Evolutionary conservation across 2,329 filamentous ascomycete species (phyloP), one percentile per base, ranked within the genome.

Genomic region (Rhynchosporium secalis): DNA sequence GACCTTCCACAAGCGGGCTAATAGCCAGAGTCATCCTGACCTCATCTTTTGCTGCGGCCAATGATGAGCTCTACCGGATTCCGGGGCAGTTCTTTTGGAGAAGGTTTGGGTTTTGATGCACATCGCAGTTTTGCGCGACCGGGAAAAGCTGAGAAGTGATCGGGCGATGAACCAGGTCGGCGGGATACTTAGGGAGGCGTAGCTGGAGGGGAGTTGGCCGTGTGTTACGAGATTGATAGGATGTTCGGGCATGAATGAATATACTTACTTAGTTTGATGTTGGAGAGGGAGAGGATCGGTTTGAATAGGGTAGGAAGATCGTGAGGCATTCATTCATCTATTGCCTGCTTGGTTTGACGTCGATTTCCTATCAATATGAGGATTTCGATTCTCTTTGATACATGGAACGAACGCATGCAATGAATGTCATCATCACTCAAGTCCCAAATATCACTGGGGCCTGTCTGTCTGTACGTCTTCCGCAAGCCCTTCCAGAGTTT

Each of bases 111-210:
- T 60, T 63, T 62, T 63, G 64, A 47, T 54, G 64, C 64, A 63
- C 40, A 41, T 65, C 64, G 64, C 58, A 62, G 7, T 40, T 55
- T 63, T 63, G 58, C 64, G 48, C 61, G 61, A 61, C 61, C 54
- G 58, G 60, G 56, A 65, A 20, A 58, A 56, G 10, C 15, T 20
- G 45, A 45, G 28, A 52, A 46, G 9, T 31, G 55, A 47, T 38
- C 58, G 58, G 62, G 54, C 58, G 49, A 49, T 28, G 9, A 51
- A 55, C 40, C 55, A 56, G 60, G 55, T 52, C 41, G 43, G 51
- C 43, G 57, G 52, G 48, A 51, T 36, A 36, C 33, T 36, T 1
- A 36, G 33, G 9, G 59, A 47, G 40, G 40, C 38, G 33, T 28
- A 43, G 58, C 48, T 60, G 48, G 41, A 28, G 52, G 51, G 28